Percentiles rank a stretch among this genome's conserved stretches.
These are phyloP conservation scores for Actinomortierella wolfii DNA, from an alignment of 371 early-diverging fungal species.

Conservation along the genomic window DNA sequence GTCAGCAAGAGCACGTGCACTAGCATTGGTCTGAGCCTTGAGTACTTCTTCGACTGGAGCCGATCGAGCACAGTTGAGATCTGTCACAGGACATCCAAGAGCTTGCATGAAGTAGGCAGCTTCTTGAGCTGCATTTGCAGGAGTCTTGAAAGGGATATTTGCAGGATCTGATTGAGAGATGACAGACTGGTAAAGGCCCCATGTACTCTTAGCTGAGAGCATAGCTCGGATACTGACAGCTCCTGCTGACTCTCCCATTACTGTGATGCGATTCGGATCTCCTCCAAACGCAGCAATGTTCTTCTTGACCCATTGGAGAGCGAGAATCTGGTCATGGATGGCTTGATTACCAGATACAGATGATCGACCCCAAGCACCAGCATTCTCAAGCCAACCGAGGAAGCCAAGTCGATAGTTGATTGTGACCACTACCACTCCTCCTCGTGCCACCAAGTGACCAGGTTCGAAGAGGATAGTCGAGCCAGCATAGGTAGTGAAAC, in stretches of 20 bases:
- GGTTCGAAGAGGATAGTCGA: slow-evolving; percentile 11
- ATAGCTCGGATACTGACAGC: slow-evolving; percentile 36
- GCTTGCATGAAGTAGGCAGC: slow-evolving; percentile 23
- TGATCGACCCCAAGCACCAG: slow-evolving; percentile 3
- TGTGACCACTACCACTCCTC: slow-evolving; percentile 30
- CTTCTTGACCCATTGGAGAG: slow-evolving; percentile 51
- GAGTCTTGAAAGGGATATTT: slow-evolving; percentile 24
- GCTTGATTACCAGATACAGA: slow-evolving; percentile 23
- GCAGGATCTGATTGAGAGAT: slow-evolving; percentile 26
- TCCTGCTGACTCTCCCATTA: slow-evolving; percentile 52
- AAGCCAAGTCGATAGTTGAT: slow-evolving; percentile 31
- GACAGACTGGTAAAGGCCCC: slow-evolving; percentile 15
- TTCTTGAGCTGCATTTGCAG: slow-evolving; percentile 7
- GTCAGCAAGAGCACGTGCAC: slow-evolving; percentile 13
- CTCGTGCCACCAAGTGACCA: slow-evolving; percentile 26
- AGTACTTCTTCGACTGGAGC: slow-evolving; percentile 15
- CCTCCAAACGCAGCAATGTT: slow-evolving; percentile 55
- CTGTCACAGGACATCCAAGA: slow-evolving; percentile 6
- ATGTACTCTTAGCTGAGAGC: slow-evolving; percentile 9
- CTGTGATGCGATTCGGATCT: slow-evolving; percentile 39
- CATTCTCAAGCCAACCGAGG: neutral
- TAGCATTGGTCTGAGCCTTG: slow-evolving; percentile 17
- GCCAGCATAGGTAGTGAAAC: slow-evolving; percentile 11
- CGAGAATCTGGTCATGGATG: slow-evolving; percentile 26
- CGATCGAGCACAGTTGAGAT: slow-evolving; percentile 25